phyloP scores from a whole-genome alignment of 495 filamentous ascomycete genomes.

The Aspergillus ostianus region DNA sequence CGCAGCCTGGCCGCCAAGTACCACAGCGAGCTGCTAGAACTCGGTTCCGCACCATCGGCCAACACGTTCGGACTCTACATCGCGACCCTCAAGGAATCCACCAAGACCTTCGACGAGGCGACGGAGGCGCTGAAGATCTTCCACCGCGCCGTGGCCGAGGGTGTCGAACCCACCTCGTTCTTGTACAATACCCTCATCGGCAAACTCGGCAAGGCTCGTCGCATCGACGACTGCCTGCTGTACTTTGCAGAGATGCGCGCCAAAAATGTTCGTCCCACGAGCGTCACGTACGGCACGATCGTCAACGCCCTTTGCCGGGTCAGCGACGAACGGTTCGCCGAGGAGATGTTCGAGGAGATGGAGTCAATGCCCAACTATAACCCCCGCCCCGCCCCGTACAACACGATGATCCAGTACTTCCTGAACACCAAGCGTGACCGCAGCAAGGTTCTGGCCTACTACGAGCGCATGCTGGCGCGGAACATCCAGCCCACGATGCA shows the following conservation, averaged over 20 bases:
- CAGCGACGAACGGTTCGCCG: constrained; percentile 94
- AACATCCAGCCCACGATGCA: constrained; percentile 90
- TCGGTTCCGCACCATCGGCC: constrained; percentile 86
- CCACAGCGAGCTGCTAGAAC: constrained; percentile 83
- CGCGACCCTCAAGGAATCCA: constrained; percentile 92
- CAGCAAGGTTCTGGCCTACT: constrained; percentile 91
- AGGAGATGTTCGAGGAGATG: constrained; percentile 99
- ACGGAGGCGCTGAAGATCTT: constrained; percentile 97
- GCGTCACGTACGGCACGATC: constrained; percentile 96
- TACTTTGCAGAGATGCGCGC: constrained; percentile 98
- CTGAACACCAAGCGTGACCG: constrained; percentile 94
- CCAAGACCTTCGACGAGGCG: constrained; percentile 96
- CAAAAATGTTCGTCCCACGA: constrained; percentile 89
- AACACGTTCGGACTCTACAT: constrained; percentile 99
- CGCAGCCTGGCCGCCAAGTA: constrained; percentile 75
- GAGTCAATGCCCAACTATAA: constrained; percentile 99
- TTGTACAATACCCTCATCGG: constrained; percentile 98
- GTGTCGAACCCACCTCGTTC: constrained; percentile 93
- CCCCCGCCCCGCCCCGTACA: constrained; percentile 93
- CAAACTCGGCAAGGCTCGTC: constrained; percentile 94
- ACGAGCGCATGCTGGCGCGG: constrained; percentile 85
- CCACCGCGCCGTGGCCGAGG: constrained; percentile 87
- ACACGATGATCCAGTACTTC: constrained; percentile 99
- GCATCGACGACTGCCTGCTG: constrained; percentile 95
- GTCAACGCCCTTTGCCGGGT: constrained; percentile 97